phyloP scores from a whole-genome alignment of 257 asterid species.

The Penstemon newberryi region DNA sequence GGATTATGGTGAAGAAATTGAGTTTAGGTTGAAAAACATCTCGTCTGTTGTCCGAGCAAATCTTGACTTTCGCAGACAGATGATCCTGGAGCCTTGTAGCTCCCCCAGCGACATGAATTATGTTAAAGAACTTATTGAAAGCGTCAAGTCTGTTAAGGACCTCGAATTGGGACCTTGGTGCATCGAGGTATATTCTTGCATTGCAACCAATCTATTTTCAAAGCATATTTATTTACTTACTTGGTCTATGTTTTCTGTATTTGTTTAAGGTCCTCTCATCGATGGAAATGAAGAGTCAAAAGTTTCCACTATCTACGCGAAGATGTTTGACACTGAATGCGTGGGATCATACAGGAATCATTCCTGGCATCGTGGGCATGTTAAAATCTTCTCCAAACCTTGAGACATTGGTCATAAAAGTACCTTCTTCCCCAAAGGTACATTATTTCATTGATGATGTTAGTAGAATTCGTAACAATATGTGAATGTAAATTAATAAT shows the following conservation, averaged over 20 bases:
- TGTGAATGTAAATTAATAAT: too few species aligned
- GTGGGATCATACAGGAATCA: background rate
- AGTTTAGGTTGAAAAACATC: too few species aligned
- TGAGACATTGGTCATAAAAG: conserved; percentile 18
- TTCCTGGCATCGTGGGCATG: conserved; percentile 12
- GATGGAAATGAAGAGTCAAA: conserved; percentile 7
- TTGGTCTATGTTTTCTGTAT: background rate
- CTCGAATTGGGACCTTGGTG: background rate
- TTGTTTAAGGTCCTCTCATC: background rate
- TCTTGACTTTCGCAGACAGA: too few species aligned
- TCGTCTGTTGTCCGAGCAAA: too few species aligned
- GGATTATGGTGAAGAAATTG: too few species aligned
- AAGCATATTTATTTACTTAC: background rate
- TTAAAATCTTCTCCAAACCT: conserved; percentile 28
- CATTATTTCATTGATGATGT: background rate
- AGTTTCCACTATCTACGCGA: conserved; percentile 5
- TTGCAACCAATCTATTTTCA: background rate
- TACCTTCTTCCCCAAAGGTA: background rate
- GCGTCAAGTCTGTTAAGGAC: background rate
- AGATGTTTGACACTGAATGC: background rate
- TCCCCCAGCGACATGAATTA: too few species aligned
- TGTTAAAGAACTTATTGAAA: background rate
- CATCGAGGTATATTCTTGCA: background rate
- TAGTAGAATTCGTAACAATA: background rate
- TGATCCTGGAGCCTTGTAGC: too few species aligned